Evolutionary conservation across 106 monocot genomes (phyloP).

Genomic region (Narthecium ossifragum): DNA sequence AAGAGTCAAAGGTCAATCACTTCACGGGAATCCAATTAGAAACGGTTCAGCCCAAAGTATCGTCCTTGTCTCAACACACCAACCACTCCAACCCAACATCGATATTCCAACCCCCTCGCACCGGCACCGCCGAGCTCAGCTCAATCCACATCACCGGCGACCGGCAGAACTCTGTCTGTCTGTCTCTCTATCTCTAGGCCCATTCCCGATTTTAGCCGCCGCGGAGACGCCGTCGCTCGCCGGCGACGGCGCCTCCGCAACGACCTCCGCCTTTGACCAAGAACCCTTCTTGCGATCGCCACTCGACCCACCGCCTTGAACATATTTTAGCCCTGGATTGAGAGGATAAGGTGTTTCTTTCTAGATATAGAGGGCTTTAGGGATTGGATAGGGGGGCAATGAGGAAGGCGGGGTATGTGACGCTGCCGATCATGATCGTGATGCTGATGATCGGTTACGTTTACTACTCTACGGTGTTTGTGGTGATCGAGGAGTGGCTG

Average conservation of each 20-base stretch:
- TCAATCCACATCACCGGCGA: too few species aligned
- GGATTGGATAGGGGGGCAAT: not conserved
- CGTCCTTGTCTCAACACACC: too few species aligned
- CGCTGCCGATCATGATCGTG: constrained; percentile 28
- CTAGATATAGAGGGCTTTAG: not conserved
- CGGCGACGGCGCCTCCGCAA: not conserved
- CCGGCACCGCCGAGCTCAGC: too few species aligned
- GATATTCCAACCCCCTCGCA: too few species aligned
- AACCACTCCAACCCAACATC: too few species aligned
- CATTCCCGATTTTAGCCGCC: not conserved
- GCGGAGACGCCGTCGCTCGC: constrained; percentile 1
- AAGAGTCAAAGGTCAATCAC: too few species aligned
- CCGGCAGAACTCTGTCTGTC: too few species aligned
- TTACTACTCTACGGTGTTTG: constrained; percentile 31
- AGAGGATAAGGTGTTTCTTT: not conserved
- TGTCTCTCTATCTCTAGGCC: too few species aligned
- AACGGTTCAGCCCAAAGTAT: too few species aligned
- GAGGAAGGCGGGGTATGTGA: constrained; percentile 10
- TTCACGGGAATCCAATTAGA: too few species aligned
- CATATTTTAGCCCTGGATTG: too few species aligned
- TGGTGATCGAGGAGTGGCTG: constrained; percentile 26
- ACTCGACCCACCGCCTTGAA: too few species aligned
- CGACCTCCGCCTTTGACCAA: not conserved
- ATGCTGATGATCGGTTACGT: constrained; percentile 20
- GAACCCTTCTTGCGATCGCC: not conserved